Base-by-base conservation (phyloP, 805 yeast species). In the Starmerella bombi region DNA sequence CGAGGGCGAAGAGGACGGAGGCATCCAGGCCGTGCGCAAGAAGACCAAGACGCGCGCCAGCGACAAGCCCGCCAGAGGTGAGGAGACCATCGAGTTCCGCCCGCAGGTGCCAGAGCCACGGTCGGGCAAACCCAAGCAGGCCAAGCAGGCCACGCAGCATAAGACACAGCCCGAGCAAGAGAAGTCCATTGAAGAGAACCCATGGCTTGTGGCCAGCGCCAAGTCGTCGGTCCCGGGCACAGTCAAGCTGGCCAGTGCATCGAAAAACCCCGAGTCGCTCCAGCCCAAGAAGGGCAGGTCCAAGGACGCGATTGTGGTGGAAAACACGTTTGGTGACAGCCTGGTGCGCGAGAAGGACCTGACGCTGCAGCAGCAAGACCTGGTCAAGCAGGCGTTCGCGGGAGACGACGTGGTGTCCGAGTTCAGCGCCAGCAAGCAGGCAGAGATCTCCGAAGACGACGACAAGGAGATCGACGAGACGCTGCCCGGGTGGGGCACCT, bases 401-500 rank as follows among this genome's bases (percentile, higher is more conserved):
- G 97, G 97, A 21, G 98, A 91, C 62, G 91, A 91, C 57, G 94
- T 88, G 30, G 80, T 83, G 14, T 64, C 66, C 5, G 85, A 85
- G 50, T 91, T 91, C 59, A 75, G 73, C 47, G 69, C 64, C 12
- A 97, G 86, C 52, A 91, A 88, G 63, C 64, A 67, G 42, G 69
- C 72, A 50, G 71, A 71, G 10, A 66, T 70, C 5, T 71, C 65
- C 33, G 85, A 80, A 35, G 96, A 88, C 59, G 96, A 75, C 43
- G 96, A 88, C 60, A 71, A 83, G 56, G 85, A 78, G 53, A 77
- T 80, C 43, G 94, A 86, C 57, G 63, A 80, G 36, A 79, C 94
- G 0, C 62, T 86, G 38, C 97, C 96, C 3, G 98, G 98, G 1
- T 91, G 97, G 96, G 97, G 97, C 36, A 81, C 80, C 33, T 91